These are phyloP conservation scores for Mucor saturninus DNA, from an alignment of 371 early-diverging fungal species.

Conservation along the genomic window DNA sequence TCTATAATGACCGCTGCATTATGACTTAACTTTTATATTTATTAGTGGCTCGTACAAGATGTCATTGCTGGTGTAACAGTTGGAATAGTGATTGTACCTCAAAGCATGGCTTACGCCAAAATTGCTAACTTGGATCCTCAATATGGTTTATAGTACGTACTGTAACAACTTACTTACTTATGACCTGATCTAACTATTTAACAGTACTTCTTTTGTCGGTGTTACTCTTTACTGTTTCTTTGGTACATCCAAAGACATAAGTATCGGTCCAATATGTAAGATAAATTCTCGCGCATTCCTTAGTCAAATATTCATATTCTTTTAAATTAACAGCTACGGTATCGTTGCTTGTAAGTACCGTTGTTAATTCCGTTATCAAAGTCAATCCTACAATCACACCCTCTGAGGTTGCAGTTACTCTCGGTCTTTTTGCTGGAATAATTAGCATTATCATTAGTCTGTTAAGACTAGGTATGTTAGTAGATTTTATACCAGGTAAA, in stretches of 20 bases:
- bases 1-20: background rate
- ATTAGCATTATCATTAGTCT: conserved; percentile 69
- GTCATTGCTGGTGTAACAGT: conserved; percentile 87
- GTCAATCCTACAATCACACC: conserved; percentile 30
- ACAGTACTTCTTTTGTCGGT: conserved; percentile 44
- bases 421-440: conserved; percentile 64
- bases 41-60: conserved; percentile 80
- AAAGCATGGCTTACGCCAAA: conserved; percentile 85
- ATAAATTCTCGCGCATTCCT: background rate
- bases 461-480: conserved; percentile 76
- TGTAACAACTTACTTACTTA: conserved; percentile 43
- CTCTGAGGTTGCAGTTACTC: conserved; percentile 54
- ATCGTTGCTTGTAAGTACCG: conserved; percentile 75
- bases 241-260: conserved; percentile 86
- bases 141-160: conserved; percentile 53
- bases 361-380: conserved; percentile 46
- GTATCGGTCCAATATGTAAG: conserved; percentile 78
- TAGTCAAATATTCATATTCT: background rate
- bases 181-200: background rate
- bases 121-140: conserved; percentile 74
- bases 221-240: conserved; percentile 64
- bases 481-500: conserved; percentile 81
- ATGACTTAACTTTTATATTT: background rate
- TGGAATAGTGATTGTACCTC: conserved; percentile 84
- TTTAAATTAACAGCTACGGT: conserved; percentile 66